Evolutionary conservation across 805 yeast genomes (phyloP).

Genomic region (Nakazawaea anatomiae): DNA sequence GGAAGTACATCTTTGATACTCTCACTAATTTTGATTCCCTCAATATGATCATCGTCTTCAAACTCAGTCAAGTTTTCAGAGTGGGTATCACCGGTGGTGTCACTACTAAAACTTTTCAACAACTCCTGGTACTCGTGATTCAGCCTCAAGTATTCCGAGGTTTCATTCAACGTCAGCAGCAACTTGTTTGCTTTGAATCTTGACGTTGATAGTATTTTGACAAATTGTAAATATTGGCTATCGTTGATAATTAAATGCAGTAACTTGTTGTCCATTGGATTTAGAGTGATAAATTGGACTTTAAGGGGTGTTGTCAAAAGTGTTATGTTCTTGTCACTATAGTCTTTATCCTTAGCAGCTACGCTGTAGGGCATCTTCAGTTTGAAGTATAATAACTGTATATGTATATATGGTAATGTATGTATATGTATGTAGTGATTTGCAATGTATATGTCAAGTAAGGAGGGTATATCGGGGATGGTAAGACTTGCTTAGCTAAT

Average conservation of each 20-base stretch:
- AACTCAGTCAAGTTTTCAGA: slow-evolving; percentile 6
- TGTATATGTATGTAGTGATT: too few relatives aligned
- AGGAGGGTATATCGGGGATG: background rate
- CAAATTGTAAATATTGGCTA: slow-evolving; percentile 7
- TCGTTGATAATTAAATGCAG: slow-evolving; percentile 7
- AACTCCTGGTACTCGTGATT: slow-evolving; percentile 6
- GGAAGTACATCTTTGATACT: background rate
- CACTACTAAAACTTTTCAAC: slow-evolving; percentile 8
- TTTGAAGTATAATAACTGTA: too few relatives aligned
- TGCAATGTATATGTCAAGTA: too few relatives aligned
- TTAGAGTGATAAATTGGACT: slow-evolving; percentile 1
- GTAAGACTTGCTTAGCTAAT: background rate
- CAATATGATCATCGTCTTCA: background rate
- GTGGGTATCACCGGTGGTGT: slow-evolving; percentile 7
- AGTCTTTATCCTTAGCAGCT: background rate
- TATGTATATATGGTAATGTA: too few relatives aligned
- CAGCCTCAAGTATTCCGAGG: background rate
- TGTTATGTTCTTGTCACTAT: slow-evolving; percentile 1
- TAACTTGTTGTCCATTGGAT: slow-evolving; percentile 10
- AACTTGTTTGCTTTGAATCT: slow-evolving; percentile 2
- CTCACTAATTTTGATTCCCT: background rate
- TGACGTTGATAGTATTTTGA: slow-evolving; percentile 4
- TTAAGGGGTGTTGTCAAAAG: slow-evolving; percentile 5
- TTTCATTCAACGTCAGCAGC: background rate
- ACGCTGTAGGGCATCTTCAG: background rate